These are phyloP conservation scores for Diaporthe helianthi DNA, from an alignment of 2,329 filamentous ascomycete genomes.

Conservation along the genomic window DNA sequence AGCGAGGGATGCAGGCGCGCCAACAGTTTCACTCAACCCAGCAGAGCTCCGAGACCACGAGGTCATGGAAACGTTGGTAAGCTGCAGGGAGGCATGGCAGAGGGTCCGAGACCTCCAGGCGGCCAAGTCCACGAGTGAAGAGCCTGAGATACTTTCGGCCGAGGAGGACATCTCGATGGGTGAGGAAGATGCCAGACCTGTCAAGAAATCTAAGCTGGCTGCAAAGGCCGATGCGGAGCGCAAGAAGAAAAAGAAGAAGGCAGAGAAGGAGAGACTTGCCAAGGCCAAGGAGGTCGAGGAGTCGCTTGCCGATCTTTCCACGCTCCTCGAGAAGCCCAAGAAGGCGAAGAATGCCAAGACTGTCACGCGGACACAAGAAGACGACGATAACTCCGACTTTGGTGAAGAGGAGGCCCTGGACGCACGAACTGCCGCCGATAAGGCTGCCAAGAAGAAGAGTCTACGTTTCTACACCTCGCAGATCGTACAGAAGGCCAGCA, in stretches of 20 bases:
- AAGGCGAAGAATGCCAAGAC: slow-evolving; percentile 50
- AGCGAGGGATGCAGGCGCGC: slow-evolving; percentile 62
- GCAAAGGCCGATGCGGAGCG: slow-evolving; percentile 24
- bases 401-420: slow-evolving; percentile 87
- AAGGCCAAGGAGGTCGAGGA: slow-evolving; percentile 70
- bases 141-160: slow-evolving; percentile 41
- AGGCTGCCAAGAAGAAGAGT: slow-evolving; percentile 87
- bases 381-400: slow-evolving; percentile 80
- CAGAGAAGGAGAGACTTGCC: slow-evolving; percentile 47
- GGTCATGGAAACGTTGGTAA: slow-evolving; percentile 84
- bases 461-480: slow-evolving; percentile 98
- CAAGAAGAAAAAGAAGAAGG: slow-evolving; percentile 48
- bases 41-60: slow-evolving; percentile 87
- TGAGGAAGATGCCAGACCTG: slow-evolving; percentile 41
- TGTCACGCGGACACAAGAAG: slow-evolving; percentile 49
- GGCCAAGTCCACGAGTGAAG: slow-evolving; percentile 42
- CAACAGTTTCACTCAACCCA: slow-evolving; percentile 70
- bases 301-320: slow-evolving; percentile 72
- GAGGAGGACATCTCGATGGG: slow-evolving; percentile 39
- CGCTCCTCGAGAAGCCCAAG: slow-evolving; percentile 59
- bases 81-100: slow-evolving; percentile 82
- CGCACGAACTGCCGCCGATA: slow-evolving; percentile 80
- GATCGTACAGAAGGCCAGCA: slow-evolving; percentile 92
- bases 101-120: slow-evolving; percentile 71
- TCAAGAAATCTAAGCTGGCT: slow-evolving; percentile 45